These are phyloP conservation scores for Helminthosporium solani DNA, from an alignment of 2,329 filamentous ascomycete species.

Conservation along the genomic window DNA sequence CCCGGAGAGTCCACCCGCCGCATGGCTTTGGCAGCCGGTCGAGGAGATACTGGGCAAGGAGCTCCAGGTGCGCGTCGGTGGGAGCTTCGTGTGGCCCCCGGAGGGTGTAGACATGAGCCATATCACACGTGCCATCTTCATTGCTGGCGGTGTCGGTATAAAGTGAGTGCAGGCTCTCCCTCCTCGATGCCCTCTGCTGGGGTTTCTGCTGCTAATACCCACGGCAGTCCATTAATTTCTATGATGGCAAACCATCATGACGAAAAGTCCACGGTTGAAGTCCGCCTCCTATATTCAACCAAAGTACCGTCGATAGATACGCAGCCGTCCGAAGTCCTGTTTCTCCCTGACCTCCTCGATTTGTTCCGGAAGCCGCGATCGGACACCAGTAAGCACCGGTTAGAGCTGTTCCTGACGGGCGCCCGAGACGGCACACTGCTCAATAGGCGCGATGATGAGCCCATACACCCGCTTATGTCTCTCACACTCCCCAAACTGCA, in stretches of 20 bases:
- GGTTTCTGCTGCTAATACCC: slow-evolving; percentile 9
- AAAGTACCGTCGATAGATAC: slow-evolving; percentile 41
- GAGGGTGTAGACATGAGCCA: slow-evolving; percentile 44
- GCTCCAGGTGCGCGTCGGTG: slow-evolving; percentile 72
- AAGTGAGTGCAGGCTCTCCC: slow-evolving; percentile 56
- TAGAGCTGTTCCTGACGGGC: slow-evolving; percentile 42
- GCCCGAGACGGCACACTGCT: slow-evolving; percentile 30
- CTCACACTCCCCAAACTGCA: slow-evolving; percentile 32
- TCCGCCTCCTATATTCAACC: slow-evolving; percentile 66
- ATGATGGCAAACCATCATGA: slow-evolving; percentile 65
- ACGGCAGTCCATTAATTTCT: slow-evolving; percentile 65
- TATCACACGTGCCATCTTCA: slow-evolving; percentile 65
- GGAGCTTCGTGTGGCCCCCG: slow-evolving; percentile 78
- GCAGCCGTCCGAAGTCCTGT: slow-evolving; percentile 36
- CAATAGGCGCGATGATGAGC: slow-evolving; percentile 25
- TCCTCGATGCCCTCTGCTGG: neutral
- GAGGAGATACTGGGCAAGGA: slow-evolving; percentile 58
- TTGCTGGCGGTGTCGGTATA: slow-evolving; percentile 80
- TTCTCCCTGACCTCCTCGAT: slow-evolving; percentile 36
- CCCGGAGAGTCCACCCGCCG: slow-evolving; percentile 68
- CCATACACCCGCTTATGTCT: slow-evolving; percentile 36
- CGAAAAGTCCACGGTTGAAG: slow-evolving; percentile 41
- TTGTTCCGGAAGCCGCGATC: slow-evolving; percentile 32
- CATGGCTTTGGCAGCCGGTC: slow-evolving; percentile 67
- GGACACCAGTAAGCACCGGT: slow-evolving; percentile 27